Evolutionary conservation across 2,329 filamentous ascomycete genomes (phyloP).

Genomic region (Colletotrichum tamarilloi): DNA sequence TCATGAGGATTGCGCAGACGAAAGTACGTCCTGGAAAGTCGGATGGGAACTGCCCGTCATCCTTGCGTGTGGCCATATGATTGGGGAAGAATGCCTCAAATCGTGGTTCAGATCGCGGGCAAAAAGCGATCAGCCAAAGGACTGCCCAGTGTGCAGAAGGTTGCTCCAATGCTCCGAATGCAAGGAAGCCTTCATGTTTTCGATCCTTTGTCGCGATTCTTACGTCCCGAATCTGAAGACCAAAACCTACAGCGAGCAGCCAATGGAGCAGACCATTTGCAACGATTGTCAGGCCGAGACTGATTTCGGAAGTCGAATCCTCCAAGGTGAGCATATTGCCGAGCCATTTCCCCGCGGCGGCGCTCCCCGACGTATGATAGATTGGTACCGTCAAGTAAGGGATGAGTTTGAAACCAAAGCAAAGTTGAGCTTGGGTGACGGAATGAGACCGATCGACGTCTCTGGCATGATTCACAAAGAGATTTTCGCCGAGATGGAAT

Average conservation of each 20-base stretch:
- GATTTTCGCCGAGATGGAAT: background rate
- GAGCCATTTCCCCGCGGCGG: background rate
- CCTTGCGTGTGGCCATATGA: background rate
- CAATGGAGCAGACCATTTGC: background rate
- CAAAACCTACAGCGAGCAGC: background rate
- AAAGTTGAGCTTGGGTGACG: background rate
- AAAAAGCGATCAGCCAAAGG: too few relatives aligned
- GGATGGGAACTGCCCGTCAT: background rate
- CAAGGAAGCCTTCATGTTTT: background rate
- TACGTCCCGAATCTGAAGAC: background rate
- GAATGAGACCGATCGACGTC: background rate
- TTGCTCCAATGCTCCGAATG: background rate
- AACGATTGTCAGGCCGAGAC: background rate
- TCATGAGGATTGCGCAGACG: background rate
- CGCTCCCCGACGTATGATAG: background rate
- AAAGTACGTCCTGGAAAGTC: background rate
- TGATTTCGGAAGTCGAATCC: background rate
- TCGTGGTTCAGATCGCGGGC: background rate
- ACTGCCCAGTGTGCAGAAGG: constrained; percentile 1
- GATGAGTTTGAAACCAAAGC: background rate
- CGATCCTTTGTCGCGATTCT: background rate
- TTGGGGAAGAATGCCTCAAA: background rate
- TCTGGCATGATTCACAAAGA: background rate
- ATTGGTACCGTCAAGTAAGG: background rate
- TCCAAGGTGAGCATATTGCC: background rate